Evolutionary conservation across 2,329 filamentous ascomycete species (phyloP), one percentile per base, ranked within the genome.

Genomic region (Colletotrichum australisinense): DNA sequence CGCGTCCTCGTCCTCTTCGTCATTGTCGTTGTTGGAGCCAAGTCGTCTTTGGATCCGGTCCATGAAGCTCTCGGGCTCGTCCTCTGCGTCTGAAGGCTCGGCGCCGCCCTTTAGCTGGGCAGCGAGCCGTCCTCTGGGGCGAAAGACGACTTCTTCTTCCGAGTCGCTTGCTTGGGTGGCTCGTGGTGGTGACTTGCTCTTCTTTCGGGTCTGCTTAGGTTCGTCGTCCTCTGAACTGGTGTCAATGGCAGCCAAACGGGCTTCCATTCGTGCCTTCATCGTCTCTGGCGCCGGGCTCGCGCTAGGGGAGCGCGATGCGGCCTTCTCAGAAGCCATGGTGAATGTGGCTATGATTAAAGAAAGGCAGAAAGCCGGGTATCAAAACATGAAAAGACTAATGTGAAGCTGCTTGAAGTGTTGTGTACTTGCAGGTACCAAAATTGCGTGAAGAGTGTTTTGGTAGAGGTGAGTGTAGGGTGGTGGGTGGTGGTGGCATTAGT

Each of bases 111-210:
- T 87, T 87, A 95, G 91, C 64, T 90, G 87, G 19, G 92, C 87
- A 14, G 92, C 92, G 76, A 94, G 85, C 65, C 89, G 88, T 28
- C 92, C 92, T 67, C 88, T 87, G 0, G 93, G 93, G 57, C 85
- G 84, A 3, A 87, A 63, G 14, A 72, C 55, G 76, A 79, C 63
- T 53, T 80, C 80, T 8, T 81, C 79, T 56, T 80, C 80, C 2
- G 78, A 79, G 72, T 69, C 11, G 32, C 49, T 60, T 55, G 46
- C 55, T 1, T 55, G 38, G 30, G 28, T 66, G 28, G 11, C 60
- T 64, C 19, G 58, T 65, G 42, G 67, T 53, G 63, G 63, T 38
- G 12, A 53, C 14, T 52, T 70, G 28, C 32, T 64, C 69, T n/a
- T 58, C 28, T 35, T 65, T 26, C 19, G 66, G 70, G 22, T 59